Percentiles rank a stretch among this genome's conserved stretches.
These are phyloP conservation scores for Mentha longifolia DNA, from an alignment of 257 asterid species.

Conservation along the genomic window DNA sequence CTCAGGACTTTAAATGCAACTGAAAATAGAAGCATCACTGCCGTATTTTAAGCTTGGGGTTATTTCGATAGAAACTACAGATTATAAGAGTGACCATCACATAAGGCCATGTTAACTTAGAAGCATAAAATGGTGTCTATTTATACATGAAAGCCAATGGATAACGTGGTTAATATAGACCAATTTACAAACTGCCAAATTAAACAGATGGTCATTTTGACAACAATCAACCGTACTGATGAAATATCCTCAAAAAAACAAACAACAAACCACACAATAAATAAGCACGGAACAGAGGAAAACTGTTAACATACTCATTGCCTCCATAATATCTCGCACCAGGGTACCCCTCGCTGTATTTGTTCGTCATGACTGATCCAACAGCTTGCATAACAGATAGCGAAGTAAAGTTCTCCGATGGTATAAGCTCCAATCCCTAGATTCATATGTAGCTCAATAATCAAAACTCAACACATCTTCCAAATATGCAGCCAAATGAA, in stretches of 20 bases:
- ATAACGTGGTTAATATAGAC: neutral
- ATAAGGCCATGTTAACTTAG: neutral
- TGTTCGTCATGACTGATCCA: slow-evolving; percentile 96
- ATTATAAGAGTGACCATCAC: neutral
- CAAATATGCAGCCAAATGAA: neutral
- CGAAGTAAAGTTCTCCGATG: slow-evolving; percentile 95
- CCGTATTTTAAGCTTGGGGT: neutral
- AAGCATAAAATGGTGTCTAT: neutral
- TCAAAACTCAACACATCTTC: slow-evolving; percentile 1
- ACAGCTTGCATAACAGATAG: slow-evolving; percentile 95
- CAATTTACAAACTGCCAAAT: slow-evolving; percentile 7
- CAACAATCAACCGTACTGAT: neutral
- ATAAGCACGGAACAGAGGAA: slow-evolving; percentile 8
- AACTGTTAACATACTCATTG: slow-evolving; percentile 69
- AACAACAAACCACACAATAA: neutral
- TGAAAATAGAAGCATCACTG: neutral
- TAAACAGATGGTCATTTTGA: neutral
- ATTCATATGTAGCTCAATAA: slow-evolving; percentile 26
- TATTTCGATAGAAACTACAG: neutral
- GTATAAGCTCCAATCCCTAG: slow-evolving; percentile 91
- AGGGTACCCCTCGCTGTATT: slow-evolving; percentile 97
- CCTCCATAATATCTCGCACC: slow-evolving; percentile 99
- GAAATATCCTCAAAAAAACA: neutral
- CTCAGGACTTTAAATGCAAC: slow-evolving; percentile 7
- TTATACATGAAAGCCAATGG: slow-evolving; percentile 4